phyloP scores from a whole-genome alignment of 805 yeast species.

The Kodamaea kakaduensis region DNA sequence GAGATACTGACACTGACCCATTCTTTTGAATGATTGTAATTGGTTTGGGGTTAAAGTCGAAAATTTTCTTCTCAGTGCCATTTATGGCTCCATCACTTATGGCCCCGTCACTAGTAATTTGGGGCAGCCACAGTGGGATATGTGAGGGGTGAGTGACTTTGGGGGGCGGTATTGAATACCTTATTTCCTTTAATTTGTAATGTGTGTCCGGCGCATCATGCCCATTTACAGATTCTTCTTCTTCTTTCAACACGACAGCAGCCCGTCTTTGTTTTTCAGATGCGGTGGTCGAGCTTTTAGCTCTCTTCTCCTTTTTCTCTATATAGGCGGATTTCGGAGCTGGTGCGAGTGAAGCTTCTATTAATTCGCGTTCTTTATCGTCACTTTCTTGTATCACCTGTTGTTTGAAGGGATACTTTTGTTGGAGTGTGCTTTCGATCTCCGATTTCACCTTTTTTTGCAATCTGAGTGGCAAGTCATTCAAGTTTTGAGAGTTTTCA shows the following conservation, averaged over 20 bases:
- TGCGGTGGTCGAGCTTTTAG: neutral
- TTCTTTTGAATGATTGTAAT: slow-evolving; percentile 20
- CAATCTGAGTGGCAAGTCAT: slow-evolving; percentile 35
- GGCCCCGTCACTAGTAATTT: slow-evolving; percentile 14
- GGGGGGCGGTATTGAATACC: slow-evolving; percentile 32
- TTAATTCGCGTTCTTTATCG: slow-evolving; percentile 19
- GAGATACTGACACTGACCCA: slow-evolving; percentile 15
- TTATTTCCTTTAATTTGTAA: slow-evolving; percentile 26
- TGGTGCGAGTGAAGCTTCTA: slow-evolving; percentile 7
- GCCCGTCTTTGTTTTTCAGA: no score
- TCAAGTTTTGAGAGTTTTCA: slow-evolving; percentile 20
- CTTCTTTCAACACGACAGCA: slow-evolving; percentile 5
- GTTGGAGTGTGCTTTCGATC: slow-evolving; percentile 25
- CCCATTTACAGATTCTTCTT: slow-evolving; percentile 7
- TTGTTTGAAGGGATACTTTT: slow-evolving; percentile 35
- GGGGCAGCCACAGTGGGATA: slow-evolving; percentile 40
- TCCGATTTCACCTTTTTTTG: slow-evolving; percentile 38
- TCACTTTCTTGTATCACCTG: slow-evolving; percentile 24
- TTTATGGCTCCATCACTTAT: slow-evolving; percentile 15
- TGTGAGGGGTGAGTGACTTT: slow-evolving; percentile 43
- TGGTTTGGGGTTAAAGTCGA: slow-evolving; percentile 28
- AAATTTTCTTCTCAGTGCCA: slow-evolving; percentile 16
- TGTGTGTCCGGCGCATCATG: slow-evolving; percentile 12
- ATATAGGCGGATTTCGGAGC: neutral
- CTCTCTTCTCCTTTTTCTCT: slow-evolving; percentile 1